Evolutionary conservation across 2,329 filamentous ascomycete genomes (phyloP), one percentile per base, ranked within the genome.

Genomic region (Macroventuria anomochaeta): DNA sequence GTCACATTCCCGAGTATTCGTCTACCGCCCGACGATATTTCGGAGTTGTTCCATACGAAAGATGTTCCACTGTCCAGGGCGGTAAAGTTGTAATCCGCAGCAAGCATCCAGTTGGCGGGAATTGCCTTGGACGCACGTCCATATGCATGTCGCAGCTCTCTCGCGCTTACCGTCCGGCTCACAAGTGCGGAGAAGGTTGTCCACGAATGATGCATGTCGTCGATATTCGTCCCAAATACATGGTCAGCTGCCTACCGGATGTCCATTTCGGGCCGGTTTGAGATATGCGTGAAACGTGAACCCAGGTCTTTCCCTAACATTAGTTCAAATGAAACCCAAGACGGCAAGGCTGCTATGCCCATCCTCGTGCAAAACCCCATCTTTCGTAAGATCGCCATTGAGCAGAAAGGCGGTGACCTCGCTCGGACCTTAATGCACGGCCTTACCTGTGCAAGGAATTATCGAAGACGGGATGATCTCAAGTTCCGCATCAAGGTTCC

Each of bases 341-440:
- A 44, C n/a, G 51, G 46, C 25, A 54, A 54, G 40, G 39, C 44
- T 40, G 34, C 39, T 54, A 15, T 48, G 39, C 29, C 29, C 26
- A 49, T 49, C 44, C 23, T 49, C 17, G 34, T 34, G 34, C 51
- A 39, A 40, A 43, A 37, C 46, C 23, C 33, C 47, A 41, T 53
- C 40, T 57, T 41, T 55, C 48, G 44, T 57, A 55, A 32, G 58
- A 65, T 68, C 55, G 54, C 57, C 61, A 50, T 33, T 32, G 46
- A 52, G 51, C 50, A 61, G 60, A 65, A 62, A 54, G 61, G 65
- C 63, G 63, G 61, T 68, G 56, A 55, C 58, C 12, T 44, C 32
- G 54, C 50, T 39, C 34, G 50, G 51, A 42, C 46, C 43, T 42
- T 33, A 48, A 47, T 46, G 34, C 26, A 46, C 26, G 42, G 33